Percentiles rank a stretch among this genome's conserved stretches.
These are phyloP conservation scores for Chrysoporthe austroafricana DNA, from an alignment of 2,329 filamentous ascomycete species.

Conservation along the genomic window DNA sequence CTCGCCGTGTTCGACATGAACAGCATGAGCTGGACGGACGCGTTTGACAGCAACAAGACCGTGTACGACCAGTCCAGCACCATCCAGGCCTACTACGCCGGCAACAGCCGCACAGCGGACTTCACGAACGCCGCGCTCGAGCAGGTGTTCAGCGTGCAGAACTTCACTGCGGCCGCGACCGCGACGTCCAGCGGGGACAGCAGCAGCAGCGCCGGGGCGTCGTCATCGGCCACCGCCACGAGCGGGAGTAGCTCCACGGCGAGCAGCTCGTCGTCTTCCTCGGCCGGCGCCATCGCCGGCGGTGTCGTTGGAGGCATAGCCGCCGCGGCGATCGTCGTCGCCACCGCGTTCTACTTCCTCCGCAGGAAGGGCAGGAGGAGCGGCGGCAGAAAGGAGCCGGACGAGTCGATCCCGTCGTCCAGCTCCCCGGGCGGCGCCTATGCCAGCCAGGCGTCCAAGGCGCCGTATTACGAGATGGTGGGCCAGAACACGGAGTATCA, in stretches of 20 bases:
- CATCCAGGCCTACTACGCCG: slow-evolving; percentile 30
- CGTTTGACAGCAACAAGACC: slow-evolving; percentile 22
- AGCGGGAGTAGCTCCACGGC: neutral
- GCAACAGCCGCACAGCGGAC: slow-evolving; percentile 24
- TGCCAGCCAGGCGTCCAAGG: neutral
- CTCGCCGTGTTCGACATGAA: slow-evolving; percentile 32
- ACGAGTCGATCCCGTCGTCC: neutral
- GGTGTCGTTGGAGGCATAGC: slow-evolving; percentile 31
- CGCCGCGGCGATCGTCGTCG: slow-evolving; percentile 28
- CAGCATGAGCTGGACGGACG: slow-evolving; percentile 27
- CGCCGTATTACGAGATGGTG: slow-evolving; percentile 5
- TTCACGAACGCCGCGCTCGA: slow-evolving; percentile 13
- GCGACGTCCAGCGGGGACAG: neutral
- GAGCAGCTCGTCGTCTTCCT: neutral
- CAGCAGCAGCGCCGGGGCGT: slow-evolving; percentile 1
- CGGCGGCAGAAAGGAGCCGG: neutral
- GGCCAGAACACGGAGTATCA: neutral
- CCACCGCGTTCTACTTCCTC: slow-evolving; percentile 33
- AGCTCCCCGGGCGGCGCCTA: neutral
- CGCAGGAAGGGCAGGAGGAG: slow-evolving; percentile 10
- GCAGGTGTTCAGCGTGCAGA: slow-evolving; percentile 14
- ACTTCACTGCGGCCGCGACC: slow-evolving; percentile 4
- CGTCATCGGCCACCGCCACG: neutral
- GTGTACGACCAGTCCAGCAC: slow-evolving; percentile 22
- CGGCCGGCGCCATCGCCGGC: slow-evolving; percentile 31